Conservation (phyloP, 1,139 yeast species). For the Yamadazyma pseudoaaseri region DNA sequence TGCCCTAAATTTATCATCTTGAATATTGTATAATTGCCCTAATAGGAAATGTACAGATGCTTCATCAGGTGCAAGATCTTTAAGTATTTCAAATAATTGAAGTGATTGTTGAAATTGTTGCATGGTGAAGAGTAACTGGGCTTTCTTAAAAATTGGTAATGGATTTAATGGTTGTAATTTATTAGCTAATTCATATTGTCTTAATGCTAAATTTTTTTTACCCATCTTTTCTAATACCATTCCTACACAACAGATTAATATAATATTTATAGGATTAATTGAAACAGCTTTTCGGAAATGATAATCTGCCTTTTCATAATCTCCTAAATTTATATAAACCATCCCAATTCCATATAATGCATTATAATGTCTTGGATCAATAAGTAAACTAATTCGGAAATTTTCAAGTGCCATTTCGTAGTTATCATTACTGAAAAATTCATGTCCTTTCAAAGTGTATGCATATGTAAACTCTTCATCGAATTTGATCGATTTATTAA, state of each 20-base stretch:
- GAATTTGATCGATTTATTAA: conserved; percentile 71
- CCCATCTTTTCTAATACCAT: conserved; percentile 84
- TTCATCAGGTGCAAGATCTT: conserved; percentile 85
- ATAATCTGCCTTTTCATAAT: conserved; percentile 76
- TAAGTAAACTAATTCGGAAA: conserved; percentile 73
- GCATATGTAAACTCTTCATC: conserved; percentile 84
- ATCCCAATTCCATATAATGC: conserved; percentile 96
- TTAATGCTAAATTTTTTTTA: conserved; percentile 67
- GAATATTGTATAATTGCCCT: conserved; percentile 81
- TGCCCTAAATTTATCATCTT: conserved; percentile 74
- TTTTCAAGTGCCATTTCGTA: conserved; percentile 86
- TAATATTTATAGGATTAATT: conserved; percentile 88
- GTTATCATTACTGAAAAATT: conserved; percentile 82
- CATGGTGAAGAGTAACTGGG: conserved; percentile 73
- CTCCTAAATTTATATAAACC: conserved; percentile 88
- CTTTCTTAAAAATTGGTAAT: conserved; percentile 84
- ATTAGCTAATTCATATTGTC: conserved; percentile 81
- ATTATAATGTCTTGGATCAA: conserved; percentile 84
- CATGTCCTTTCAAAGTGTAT: conserved; percentile 92
- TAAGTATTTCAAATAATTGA: conserved; percentile 68
- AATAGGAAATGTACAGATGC: conserved; percentile 88
- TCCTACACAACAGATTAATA: conserved; percentile 90
- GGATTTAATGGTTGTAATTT: conserved; percentile 85
- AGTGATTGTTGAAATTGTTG: conserved; percentile 73
- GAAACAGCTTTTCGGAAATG: conserved; percentile 86